Percentiles rank a stretch among this genome's conserved stretches.
These are phyloP conservation scores for Bullera alba DNA, from an alignment of 768 basidiomycete species.

Conservation along the genomic window DNA sequence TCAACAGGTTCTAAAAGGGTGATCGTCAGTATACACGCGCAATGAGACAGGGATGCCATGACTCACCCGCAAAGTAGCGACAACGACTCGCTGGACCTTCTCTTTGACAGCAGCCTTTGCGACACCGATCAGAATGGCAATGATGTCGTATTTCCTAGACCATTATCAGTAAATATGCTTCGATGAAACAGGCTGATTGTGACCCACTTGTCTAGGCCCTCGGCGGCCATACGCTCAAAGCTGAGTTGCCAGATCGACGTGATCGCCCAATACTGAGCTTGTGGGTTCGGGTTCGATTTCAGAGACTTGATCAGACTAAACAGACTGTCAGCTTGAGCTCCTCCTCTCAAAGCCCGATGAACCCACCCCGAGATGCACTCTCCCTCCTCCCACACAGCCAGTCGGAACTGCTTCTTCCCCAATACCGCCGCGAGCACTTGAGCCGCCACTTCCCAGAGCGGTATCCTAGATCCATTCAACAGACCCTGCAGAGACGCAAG, in stretches of 20 bases:
- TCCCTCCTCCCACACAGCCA: conserved; percentile 63
- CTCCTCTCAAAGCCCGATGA: conserved; percentile 49
- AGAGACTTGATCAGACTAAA: conserved; percentile 73
- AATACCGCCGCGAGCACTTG: conserved; percentile 83
- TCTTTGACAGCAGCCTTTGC: conserved; percentile 90
- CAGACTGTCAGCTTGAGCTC: background rate
- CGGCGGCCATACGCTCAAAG: conserved; percentile 77
- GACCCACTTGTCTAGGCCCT: conserved; percentile 74
- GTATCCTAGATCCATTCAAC: conserved; percentile 51
- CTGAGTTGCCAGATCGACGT: conserved; percentile 92
- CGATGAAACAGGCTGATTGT: background rate
- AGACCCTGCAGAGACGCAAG: conserved; percentile 50
- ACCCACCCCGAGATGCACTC: conserved; percentile 46
- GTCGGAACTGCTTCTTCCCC: conserved; percentile 69
- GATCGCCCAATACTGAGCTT: conserved; percentile 90
- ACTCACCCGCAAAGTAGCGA: conserved; percentile 79
- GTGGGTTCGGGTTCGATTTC: conserved; percentile 71
- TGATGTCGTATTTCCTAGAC: conserved; percentile 75
- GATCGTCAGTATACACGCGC: background rate
- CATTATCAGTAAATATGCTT: conserved; percentile 4
- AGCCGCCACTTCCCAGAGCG: conserved; percentile 71
- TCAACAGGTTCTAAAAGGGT: conserved; percentile 67
- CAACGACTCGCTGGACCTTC: conserved; percentile 87
- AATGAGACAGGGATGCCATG: background rate
- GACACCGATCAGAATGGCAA: conserved; percentile 72